Percentiles rank a stretch among this genome's conserved stretches.
Conservation (phyloP, 305 asterid species). For the Plantago coronopus region DNA sequence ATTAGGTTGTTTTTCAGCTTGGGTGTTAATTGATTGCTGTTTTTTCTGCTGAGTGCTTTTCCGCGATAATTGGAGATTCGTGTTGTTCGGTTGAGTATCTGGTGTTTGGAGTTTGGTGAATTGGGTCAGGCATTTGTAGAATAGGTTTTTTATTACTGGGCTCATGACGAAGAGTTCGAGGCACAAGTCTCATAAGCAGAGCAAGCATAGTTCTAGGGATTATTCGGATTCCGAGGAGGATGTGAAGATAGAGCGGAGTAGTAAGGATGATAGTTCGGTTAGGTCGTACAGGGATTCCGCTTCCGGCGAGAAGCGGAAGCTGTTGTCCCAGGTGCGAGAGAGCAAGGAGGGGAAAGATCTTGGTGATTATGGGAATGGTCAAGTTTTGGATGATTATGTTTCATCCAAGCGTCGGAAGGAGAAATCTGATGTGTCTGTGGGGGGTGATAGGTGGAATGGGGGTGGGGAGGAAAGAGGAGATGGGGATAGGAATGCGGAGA, state of each 20-base stretch:
- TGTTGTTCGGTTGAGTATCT: conserved; percentile 16
- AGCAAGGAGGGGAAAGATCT: conserved; percentile 62
- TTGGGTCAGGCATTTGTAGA: conserved; percentile 25
- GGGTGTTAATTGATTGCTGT: conserved; percentile 11
- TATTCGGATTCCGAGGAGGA: conserved; percentile 85
- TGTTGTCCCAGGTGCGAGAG: conserved; percentile 52
- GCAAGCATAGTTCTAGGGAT: conserved; percentile 81
- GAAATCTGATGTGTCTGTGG: conserved; percentile 48
- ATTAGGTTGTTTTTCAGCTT: conserved; percentile 5
- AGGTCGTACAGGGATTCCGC: conserved; percentile 55
- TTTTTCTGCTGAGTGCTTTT: no score
- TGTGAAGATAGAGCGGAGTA: conserved; percentile 57
- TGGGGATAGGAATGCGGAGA: conserved; percentile 32
- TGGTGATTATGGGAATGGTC: conserved; percentile 57
- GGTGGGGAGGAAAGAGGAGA: conserved; percentile 46
- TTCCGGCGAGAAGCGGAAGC: conserved; percentile 86
- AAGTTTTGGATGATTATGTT: conserved; percentile 58
- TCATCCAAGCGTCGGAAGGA: conserved; percentile 79
- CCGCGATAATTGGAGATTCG: no score
- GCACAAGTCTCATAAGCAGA: conserved; percentile 86
- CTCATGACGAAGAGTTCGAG: conserved; percentile 85
- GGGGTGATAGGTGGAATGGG: conserved; percentile 56
- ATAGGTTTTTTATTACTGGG: conserved; percentile 22
- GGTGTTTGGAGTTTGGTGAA: conserved; percentile 25
- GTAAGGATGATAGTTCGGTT: conserved; percentile 47